Evolutionary conservation across 225 moss, liverwort and hornwort species (phyloP), one percentile per base, ranked within the genome.

Genomic region (Pleurozium schreberi): DNA sequence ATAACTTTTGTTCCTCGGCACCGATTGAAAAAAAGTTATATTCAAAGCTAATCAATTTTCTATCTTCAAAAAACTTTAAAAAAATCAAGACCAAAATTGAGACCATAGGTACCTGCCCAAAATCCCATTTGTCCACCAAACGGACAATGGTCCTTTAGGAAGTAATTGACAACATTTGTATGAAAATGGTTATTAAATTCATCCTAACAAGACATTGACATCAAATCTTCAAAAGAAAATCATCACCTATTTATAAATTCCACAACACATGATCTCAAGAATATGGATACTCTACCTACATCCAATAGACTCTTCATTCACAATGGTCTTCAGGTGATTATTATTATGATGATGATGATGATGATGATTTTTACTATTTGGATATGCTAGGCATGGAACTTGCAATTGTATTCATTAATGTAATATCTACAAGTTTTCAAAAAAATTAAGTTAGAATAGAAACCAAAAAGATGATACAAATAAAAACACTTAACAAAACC

Each of bases 321-420:
- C 16, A 43, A 43, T 43, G 5, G 26, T 42, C 14, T 26, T 8
- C 0, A 14, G 0, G 25, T 1, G 1, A 23, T 25, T 40, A 14
- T 23, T 13, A 69, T 40, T 40, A 19, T 65, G 34, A n/a, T 12
- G 18, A 12, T 12, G 21, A 22, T 22, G 20, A 63, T 63, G 30
- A 8, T 55, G 6, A 6, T 18, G 17, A 66, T 62, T 28, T 14
- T 61, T 62, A 30, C 14, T 62, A 7, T 14, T 70, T 42, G 26
- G 2, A 26, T 42, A 26, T 15, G 9, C 19, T 1, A 71, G 0
- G 5, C 3, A 70, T 25, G 1, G 15, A 71, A 16, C 5, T 43
- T 27, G 27, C 71, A 43, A 43, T 42, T 43, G 43, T 43, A 9
- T 43, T 43, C 5, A 71, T 71, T 43, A 16, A 16, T 71, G 9